Conservation (phyloP, 352 stramenopile genomes). For the Phytophthora fragariaefolia region DNA sequence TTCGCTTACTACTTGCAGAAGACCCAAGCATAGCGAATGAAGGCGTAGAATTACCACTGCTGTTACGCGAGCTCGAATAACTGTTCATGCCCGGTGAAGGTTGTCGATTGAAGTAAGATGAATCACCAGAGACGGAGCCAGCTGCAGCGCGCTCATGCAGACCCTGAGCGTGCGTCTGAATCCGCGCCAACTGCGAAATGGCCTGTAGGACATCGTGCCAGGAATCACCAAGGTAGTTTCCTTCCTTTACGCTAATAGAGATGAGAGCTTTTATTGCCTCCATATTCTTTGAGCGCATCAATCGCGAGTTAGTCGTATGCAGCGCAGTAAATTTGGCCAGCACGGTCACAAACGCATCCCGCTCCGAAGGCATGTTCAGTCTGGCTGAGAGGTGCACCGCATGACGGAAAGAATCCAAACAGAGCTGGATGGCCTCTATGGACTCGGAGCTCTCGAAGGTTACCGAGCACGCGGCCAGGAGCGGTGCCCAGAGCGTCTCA, state of each 20-base stretch:
- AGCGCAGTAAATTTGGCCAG: conserved; percentile 97
- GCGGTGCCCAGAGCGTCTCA: conserved; percentile 97
- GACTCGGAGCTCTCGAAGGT: conserved; percentile 96
- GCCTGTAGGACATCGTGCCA: conserved; percentile 97
- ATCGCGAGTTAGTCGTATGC: conserved; percentile 89
- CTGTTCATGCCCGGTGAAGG: conserved; percentile 34
- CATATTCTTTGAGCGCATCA: conserved; percentile 98
- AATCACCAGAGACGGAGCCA: conserved; percentile 41
- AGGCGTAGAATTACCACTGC: conserved; percentile 33
- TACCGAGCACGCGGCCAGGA: conserved; percentile 97
- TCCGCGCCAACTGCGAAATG: conserved; percentile 97
- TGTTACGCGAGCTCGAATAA: conserved; percentile 38
- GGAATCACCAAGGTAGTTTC: conserved; percentile 96
- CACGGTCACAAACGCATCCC: conserved; percentile 97
- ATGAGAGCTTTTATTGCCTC: conserved; percentile 97
- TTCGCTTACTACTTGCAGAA: conserved; percentile 32
- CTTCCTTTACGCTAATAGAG: conserved; percentile 96
- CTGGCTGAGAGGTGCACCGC: conserved; percentile 91
- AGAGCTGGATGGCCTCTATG: conserved; percentile 92
- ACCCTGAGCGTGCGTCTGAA: conserved; percentile 96
- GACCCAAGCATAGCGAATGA: conserved; percentile 41
- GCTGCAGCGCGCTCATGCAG: conserved; percentile 50
- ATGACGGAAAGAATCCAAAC: conserved; percentile 96
- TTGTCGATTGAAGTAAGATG: conserved; percentile 84
- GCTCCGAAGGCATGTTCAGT: conserved; percentile 92